Base-by-base conservation (phyloP, 306 rosid species). In the Arachis hypogaea region DNA sequence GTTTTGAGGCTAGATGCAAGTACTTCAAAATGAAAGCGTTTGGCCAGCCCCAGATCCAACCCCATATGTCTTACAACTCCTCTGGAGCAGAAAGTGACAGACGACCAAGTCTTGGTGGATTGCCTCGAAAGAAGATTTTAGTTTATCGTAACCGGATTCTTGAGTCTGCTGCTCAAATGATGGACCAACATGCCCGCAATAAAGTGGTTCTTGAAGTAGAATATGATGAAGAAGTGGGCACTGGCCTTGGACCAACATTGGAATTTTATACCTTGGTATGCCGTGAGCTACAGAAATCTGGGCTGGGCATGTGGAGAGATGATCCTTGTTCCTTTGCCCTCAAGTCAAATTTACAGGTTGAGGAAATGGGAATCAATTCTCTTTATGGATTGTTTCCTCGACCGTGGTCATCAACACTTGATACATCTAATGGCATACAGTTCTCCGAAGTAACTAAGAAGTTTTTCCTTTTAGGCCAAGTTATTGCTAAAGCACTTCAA, bases 171-270 rank as follows among this genome's bases (percentile, higher is more conserved):
- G 75, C 88, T 68, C 69, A 92, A 80, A 92, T 95, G 95, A 95
- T 95, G 99, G 86, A 90, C 16, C 76, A 75, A 78, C 83, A 86
- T 90, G 97, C 90, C 30, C 55, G 69, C 72, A 82, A 88, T 42
- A 95, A 86, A 84, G 89, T 85, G 44, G 86, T 86, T 74, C 92
- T 95, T 77, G 99, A 92, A 86, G 96, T 95, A 80, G 98, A 88
- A 83, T 95, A 88, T 82, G 78, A 86, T 60, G 98, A 92, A 77
- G 99, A 95, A 83, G 99, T 95, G 68, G 99, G 99, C 72, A 95
- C 97, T 69, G 99, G 99, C 76, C 97, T 92, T 76, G 99, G 99
- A 68, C 99, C 98, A 7, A 95, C 99, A 33, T 84, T 95, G 85
- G 99, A 95, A 81, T 95, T 95, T 74, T 95, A 92, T 78, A 92